Base-by-base conservation (phyloP, 805 yeast genomes). In the Ogataea methylovora region DNA sequence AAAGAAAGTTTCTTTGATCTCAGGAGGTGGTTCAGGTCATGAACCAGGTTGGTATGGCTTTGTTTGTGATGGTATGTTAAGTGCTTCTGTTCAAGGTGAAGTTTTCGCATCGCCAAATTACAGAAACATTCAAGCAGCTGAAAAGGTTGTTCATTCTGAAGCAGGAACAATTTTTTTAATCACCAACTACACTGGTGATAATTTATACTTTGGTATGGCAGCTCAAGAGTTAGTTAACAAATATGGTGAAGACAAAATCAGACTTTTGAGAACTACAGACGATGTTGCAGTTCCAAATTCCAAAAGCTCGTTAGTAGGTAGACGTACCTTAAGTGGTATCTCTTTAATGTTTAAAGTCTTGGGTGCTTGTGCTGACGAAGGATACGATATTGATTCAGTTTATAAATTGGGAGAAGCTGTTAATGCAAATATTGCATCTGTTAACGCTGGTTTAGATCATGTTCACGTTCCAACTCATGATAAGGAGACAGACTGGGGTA, bases 21-120 rank as follows among this genome's bases (percentile, higher is more conserved):
- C 58, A 36, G 68, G 68, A 11, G 68, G 68, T 15, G 69, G 69
- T 4, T 61, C 67, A 8, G 68, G 68, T 13, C 68, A 63, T 38
- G 68, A 63, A 37, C 68, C 68, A 6, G 66, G 66, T 1, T 59
- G 59, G 57, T 51, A 56, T 35, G 68, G 68, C 1, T 51, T 61
- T 30, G 67, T 63, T 12, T 59, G 63, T 12, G 40, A 50, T 21
- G 66, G 63, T 1, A 60, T 61, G 65, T 45, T 63, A 11, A 34
- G 61, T 11, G 66, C 66, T 4, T 56, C 61, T 16, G 67, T 62
- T 17, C 65, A 60, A 36, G 68, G 68, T 19, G 65, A 61, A 30
- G 56, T 63, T 4, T 63, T 63, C 48, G 67, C 67, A n/a, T 49
- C 60, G 23, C 68, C 68, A 17, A 60, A 60, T 43, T 57, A 55